These are phyloP conservation scores for Musa troglodytarum DNA, from an alignment of 176 grass and related monocot species.

Conservation along the genomic window DNA sequence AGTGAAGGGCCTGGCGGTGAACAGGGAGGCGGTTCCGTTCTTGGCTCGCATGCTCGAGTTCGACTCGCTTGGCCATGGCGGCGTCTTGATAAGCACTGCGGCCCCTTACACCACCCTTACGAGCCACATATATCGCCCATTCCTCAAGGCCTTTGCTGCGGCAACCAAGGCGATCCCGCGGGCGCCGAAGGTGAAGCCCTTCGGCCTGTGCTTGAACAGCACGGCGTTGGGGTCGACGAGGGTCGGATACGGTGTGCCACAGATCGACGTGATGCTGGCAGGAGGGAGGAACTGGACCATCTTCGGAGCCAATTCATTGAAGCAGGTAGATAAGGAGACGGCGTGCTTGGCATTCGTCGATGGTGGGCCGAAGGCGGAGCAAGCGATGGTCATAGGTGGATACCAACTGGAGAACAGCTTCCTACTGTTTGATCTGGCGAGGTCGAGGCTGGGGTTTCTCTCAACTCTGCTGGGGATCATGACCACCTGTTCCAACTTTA, in stretches of 20 bases:
- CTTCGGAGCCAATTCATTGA: conserved; percentile 34
- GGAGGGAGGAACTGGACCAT: conserved; percentile 43
- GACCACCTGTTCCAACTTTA: conserved; percentile 30
- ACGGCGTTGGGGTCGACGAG: conserved; percentile 24
- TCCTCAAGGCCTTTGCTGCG: conserved; percentile 26
- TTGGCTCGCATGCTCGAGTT: conserved; percentile 15
- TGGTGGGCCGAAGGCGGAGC: conserved; percentile 13
- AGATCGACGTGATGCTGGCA: conserved; percentile 28
- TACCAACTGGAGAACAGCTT: conserved; percentile 50
- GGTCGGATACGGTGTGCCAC: conserved; percentile 24
- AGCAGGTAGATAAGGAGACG: conserved; percentile 5
- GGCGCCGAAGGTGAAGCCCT: conserved; percentile 27
- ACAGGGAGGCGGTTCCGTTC: background rate
- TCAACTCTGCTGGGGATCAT: conserved; percentile 19
- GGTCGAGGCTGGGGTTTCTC: conserved; percentile 25
- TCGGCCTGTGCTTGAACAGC: conserved; percentile 37
- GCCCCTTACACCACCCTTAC: conserved; percentile 32
- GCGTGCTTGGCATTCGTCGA: conserved; percentile 43
- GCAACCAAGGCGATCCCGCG: conserved; percentile 13
- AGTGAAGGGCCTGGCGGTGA: conserved; percentile 26
- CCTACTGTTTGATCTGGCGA: conserved; percentile 43
- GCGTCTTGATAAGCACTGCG: conserved; percentile 40
- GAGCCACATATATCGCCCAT: conserved; percentile 30
- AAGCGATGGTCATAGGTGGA: conserved; percentile 31
- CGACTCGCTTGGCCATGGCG: conserved; percentile 26